A percentile compares a stretch with the other conserved stretches of the same genome.
phyloP scores from a whole-genome alignment of 2,329 filamentous ascomycete species.

The Colletotrichum destructivum region DNA sequence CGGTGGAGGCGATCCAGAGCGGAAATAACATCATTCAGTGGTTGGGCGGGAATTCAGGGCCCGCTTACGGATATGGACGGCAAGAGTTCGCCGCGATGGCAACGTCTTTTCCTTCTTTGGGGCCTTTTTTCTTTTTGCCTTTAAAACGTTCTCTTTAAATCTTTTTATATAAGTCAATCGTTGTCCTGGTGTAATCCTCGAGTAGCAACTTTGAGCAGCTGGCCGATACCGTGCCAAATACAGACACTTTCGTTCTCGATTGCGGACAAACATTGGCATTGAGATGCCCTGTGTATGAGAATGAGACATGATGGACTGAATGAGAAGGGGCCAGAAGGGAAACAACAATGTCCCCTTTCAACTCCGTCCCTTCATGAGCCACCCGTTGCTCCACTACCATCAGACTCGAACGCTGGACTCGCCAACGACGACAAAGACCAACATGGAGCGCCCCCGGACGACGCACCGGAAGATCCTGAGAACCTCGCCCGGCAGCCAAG shows the following conservation, averaged over 20 bases:
- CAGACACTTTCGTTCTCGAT: not conserved
- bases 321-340: not conserved
- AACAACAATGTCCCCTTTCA: not conserved
- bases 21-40: constrained; percentile 38
- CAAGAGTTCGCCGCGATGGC: constrained; percentile 11
- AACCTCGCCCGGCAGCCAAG: constrained; percentile 51
- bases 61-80: constrained; percentile 21
- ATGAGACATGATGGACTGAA: constrained; percentile 17
- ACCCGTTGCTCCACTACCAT: not conserved
- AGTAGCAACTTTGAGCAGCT: not conserved
- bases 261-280: not conserved
- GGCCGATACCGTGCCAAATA: not conserved
- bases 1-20: constrained; percentile 31
- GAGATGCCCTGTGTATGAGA: not conserved
- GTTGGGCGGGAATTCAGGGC: constrained; percentile 5
- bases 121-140: not conserved
- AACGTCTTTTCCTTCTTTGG: not conserved
- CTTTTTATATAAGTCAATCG: no score
- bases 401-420: not conserved
- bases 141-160: not conserved
- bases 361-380: not conserved
- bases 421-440: constrained; percentile 10
- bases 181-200: no score
- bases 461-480: constrained; percentile 44
- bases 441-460: constrained; percentile 7